Evolutionary conservation across 805 yeast genomes (phyloP), one percentile per base, ranked within the genome.

Genomic region (Saccharomyces paradoxus): DNA sequence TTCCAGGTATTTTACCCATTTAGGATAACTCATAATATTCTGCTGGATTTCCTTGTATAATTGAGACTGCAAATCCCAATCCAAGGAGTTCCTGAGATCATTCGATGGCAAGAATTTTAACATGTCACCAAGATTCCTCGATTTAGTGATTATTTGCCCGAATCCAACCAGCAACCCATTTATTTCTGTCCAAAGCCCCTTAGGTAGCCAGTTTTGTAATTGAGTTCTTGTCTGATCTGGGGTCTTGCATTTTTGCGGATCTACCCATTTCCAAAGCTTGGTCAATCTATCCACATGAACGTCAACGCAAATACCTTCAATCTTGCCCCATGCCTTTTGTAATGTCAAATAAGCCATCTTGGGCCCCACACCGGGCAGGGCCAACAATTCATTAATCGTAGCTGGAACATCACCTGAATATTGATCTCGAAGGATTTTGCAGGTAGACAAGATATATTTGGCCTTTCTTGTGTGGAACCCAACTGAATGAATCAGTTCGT

Each of bases 291-390:
- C 91, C 52, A 91, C 82, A 68, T 91, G 98, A 2, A 89, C 91
- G 66, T 91, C 98, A 10, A 91, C 97, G 9, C 97, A 97, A 14
- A 91, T 88, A 0, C 97, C 97, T 53, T 77, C 83, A 56, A 84
- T 73, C 44, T 76, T 74, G 26, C 74, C 73, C 97, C 97, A 90
- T 0, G 94, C 96, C 46, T 81, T 79, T 63, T 89, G 96, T 55
- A 89, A 72, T 1, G 91, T 76, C 44, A 91, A 71, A 65, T 80
- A 86, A 0, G 95, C 96, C 98, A 91, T 91, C 67, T 91, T 91
- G 10, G 96, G 96, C 0, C 98, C 98, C 2, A 91, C 96, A 0
- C 98, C 98, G 0, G 97, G 97, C 31, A 91, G 72, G 0, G 78
- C 68, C 5, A 80, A 76, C 51, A 91, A 75, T 0, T 84, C 91